Conservation (phyloP, 1,139 yeast genomes). For the Meyerozyma smithsonii region DNA sequence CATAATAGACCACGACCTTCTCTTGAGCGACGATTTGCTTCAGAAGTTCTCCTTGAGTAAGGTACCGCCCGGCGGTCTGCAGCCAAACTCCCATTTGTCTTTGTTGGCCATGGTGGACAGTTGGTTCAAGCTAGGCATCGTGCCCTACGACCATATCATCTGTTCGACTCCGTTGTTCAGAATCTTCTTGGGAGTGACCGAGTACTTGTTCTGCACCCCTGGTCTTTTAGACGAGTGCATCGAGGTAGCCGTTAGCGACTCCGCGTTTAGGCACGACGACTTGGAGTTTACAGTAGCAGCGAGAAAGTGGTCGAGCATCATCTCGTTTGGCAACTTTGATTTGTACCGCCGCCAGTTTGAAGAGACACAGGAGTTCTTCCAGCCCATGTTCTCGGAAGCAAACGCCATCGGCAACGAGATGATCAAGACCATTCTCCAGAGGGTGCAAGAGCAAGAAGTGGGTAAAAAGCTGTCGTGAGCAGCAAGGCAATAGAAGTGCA, state of each 20-base stretch:
- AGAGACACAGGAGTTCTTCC: constrained; percentile 72
- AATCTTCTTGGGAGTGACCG: constrained; percentile 90
- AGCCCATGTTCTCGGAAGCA: constrained; percentile 86
- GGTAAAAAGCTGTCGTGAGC: neutral
- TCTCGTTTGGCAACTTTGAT: constrained; percentile 70
- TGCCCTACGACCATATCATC: constrained; percentile 94
- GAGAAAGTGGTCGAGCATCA: constrained; percentile 79
- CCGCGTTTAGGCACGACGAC: constrained; percentile 80
- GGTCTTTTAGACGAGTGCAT: constrained; percentile 76
- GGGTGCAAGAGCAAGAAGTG: constrained; percentile 41
- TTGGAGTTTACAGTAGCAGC: constrained; percentile 81
- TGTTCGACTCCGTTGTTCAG: constrained; percentile 92
- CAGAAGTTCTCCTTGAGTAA: constrained; percentile 77
- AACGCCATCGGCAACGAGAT: constrained; percentile 89
- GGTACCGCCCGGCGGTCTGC: constrained; percentile 60
- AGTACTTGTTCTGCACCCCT: constrained; percentile 82
- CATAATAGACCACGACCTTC: constrained; percentile 46
- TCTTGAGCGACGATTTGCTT: constrained; percentile 74
- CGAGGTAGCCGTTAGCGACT: constrained; percentile 60
- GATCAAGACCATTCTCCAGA: constrained; percentile 75
- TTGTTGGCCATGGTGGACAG: constrained; percentile 88
- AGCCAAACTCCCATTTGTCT: constrained; percentile 86
- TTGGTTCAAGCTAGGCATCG: constrained; percentile 80
- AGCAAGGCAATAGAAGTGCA: neutral
- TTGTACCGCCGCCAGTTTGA: constrained; percentile 71